Conservation (phyloP, 1,284 basidiomycete species). For the Porogramme epimiltina region DNA sequence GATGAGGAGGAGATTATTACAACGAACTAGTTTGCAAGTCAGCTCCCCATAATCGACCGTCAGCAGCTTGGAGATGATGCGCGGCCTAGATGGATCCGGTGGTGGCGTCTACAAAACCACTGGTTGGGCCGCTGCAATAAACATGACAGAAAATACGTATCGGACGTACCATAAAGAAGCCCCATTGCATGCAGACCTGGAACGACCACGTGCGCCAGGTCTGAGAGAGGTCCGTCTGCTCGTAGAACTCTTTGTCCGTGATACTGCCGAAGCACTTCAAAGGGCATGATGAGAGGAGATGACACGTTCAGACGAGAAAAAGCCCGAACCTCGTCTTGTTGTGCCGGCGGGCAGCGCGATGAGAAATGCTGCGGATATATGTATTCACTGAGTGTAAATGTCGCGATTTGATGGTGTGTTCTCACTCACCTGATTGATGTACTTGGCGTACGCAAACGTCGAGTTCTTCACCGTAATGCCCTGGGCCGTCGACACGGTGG, state of each 20-base stretch:
- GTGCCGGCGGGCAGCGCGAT: slow-evolving; percentile 48
- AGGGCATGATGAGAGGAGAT: background rate
- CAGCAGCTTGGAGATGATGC: slow-evolving; percentile 73
- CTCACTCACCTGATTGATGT: slow-evolving; percentile 65
- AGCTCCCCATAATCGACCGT: slow-evolving; percentile 78
- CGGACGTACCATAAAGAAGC: slow-evolving; percentile 73
- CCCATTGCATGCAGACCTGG: slow-evolving; percentile 95
- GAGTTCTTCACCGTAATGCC: slow-evolving; percentile 55
- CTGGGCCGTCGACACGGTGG: slow-evolving; percentile 42
- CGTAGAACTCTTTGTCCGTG: slow-evolving; percentile 67
- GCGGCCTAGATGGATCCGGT: slow-evolving; percentile 55
- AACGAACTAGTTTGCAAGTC: slow-evolving; percentile 82
- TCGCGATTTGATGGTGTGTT: too few relatives aligned
- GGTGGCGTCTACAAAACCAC: slow-evolving; percentile 35
- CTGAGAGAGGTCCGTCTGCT: slow-evolving; percentile 63
- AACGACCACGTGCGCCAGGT: slow-evolving; percentile 89
- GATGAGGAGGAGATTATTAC: slow-evolving; percentile 44
- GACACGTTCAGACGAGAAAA: background rate
- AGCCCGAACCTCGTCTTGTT: slow-evolving; percentile 67
- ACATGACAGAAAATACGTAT: background rate
- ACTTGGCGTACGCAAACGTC: slow-evolving; percentile 76
- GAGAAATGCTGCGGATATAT: slow-evolving; percentile 53
- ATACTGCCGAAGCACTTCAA: slow-evolving; percentile 83
- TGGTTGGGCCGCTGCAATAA: too few relatives aligned
- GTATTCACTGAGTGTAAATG: slow-evolving; percentile 42